A percentile compares a stretch with the other conserved stretches of the same genome.
Conservation (phyloP, 1,284 basidiomycete species). For the Pterulicium gracile region DNA sequence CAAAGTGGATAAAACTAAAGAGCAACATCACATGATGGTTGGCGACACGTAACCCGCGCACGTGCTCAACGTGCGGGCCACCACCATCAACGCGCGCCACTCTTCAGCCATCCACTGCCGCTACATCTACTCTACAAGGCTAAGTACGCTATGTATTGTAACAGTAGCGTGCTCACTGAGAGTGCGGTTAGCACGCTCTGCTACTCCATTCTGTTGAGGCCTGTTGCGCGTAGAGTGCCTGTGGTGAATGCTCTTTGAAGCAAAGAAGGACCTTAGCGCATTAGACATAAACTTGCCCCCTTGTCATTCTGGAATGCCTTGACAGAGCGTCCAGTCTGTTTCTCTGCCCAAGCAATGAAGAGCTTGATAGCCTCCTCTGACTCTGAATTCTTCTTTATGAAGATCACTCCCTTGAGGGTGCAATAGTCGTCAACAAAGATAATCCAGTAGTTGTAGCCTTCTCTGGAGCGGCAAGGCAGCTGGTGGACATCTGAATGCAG, state of each 20-base stretch:
- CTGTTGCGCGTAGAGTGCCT: conserved; percentile 12
- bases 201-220: conserved; percentile 16
- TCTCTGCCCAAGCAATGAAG: conserved; percentile 20
- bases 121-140: too few species aligned
- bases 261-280: conserved; percentile 14
- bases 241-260: conserved; percentile 11
- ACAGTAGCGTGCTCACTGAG: conserved; percentile 8
- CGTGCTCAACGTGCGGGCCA: conserved; percentile 12
- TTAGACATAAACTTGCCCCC: conserved; percentile 19
- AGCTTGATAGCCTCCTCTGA: conserved; percentile 18
- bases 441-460: conserved; percentile 22
- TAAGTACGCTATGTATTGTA: too few species aligned
- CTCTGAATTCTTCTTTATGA: conserved; percentile 22
- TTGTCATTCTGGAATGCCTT: conserved; percentile 16
- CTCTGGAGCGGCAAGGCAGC: conserved; percentile 13
- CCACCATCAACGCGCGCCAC: conserved; percentile 7
- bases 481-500: conserved; percentile 26
- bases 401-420: conserved; percentile 12
- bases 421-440: conserved; percentile 23
- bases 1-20: too few species aligned
- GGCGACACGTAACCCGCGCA: too few species aligned
- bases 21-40: too few species aligned
- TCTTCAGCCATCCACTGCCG: conserved; percentile 8
- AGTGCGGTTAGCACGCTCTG: conserved; percentile 10
- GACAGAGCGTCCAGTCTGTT: conserved; percentile 15